These are phyloP conservation scores for Eucalyptus polyanthemos DNA, from an alignment of 345 rosid species.

Conservation along the genomic window DNA sequence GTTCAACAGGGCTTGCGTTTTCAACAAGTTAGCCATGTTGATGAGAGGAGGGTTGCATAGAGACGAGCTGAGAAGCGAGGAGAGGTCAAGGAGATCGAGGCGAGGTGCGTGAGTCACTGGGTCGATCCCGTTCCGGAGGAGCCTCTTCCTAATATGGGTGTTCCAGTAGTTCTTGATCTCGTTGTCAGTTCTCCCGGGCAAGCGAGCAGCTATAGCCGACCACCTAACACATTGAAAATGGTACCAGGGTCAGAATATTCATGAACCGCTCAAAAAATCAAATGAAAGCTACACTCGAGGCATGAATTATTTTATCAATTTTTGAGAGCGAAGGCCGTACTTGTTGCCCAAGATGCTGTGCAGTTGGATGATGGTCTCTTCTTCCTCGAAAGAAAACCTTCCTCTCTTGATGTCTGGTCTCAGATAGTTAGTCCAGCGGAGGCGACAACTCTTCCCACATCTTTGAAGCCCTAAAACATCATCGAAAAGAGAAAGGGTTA, in stretches of 20 bases:
- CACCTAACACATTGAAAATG: constrained; percentile 37
- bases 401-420: constrained; percentile 96
- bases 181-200: constrained; percentile 95
- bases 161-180: constrained; percentile 97
- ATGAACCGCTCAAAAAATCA: not conserved
- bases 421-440: constrained; percentile 93
- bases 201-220: constrained; percentile 97
- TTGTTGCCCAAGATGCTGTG: constrained; percentile 86
- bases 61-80: constrained; percentile 50
- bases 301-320: not conserved
- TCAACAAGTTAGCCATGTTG: constrained; percentile 25
- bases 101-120: constrained; percentile 92
- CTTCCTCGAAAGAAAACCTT: constrained; percentile 88
- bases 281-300: not conserved
- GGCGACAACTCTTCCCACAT: constrained; percentile 98
- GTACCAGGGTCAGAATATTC: not conserved
- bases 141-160: constrained; percentile 83
- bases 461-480: constrained; percentile 58
- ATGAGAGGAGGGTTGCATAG: constrained; percentile 27
- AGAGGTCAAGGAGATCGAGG: constrained; percentile 58
- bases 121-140: constrained; percentile 75
- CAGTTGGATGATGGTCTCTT: constrained; percentile 82
- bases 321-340: constrained; percentile 15
- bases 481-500: not conserved
- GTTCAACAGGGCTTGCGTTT: constrained; percentile 35